Conservation (phyloP, 2,329 filamentous ascomycete species). For the Clarireedia homoeocarpa region DNA sequence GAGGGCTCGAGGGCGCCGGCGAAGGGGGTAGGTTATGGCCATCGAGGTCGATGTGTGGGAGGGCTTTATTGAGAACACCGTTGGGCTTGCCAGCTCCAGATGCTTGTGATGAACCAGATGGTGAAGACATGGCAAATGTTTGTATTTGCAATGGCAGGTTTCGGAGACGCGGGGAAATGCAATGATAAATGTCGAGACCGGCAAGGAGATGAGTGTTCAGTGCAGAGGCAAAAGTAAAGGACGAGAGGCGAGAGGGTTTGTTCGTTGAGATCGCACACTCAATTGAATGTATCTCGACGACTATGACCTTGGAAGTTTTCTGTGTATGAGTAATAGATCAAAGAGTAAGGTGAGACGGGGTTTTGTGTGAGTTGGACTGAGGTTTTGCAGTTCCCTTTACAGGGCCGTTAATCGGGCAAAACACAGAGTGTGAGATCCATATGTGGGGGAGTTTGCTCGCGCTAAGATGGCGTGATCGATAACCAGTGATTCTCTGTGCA, state of each 20-base stretch:
- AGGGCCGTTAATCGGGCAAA: background rate
- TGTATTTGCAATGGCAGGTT: background rate
- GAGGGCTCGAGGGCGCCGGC: conserved; percentile 84
- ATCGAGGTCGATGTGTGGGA: conserved; percentile 61
- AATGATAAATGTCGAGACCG: background rate
- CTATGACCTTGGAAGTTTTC: background rate
- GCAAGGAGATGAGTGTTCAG: background rate
- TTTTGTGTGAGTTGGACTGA: background rate
- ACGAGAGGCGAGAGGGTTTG: background rate
- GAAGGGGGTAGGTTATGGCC: conserved; percentile 84
- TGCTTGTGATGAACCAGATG: conserved; percentile 20
- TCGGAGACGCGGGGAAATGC: background rate
- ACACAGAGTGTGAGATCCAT: background rate
- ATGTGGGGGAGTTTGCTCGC: background rate
- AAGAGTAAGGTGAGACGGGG: background rate
- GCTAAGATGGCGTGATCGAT: background rate
- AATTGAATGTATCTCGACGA: background rate
- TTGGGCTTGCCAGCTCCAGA: conserved; percentile 21
- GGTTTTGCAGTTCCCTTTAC: background rate
- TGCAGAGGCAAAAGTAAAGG: background rate
- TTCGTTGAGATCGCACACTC: background rate
- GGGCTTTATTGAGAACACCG: conserved; percentile 22
- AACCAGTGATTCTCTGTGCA: background rate
- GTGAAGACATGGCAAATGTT: conserved; percentile 26
- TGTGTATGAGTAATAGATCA: background rate